Evolutionary conservation across 2,329 filamentous ascomycete species (phyloP).

Genomic region (Neofusicoccum laricinum): DNA sequence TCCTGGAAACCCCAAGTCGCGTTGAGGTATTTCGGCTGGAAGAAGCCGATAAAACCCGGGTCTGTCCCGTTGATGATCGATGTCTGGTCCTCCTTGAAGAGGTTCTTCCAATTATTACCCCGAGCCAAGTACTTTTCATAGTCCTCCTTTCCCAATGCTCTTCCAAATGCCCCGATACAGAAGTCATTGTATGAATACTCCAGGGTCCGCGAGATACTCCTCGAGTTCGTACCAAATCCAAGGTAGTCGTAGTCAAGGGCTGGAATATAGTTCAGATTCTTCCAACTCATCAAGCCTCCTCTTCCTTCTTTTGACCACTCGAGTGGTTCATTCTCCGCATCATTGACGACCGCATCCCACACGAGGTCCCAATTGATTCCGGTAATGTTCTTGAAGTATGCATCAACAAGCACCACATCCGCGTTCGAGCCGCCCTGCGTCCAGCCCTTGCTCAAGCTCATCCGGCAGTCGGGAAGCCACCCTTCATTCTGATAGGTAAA

Average conservation of each 20-base stretch:
- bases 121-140: slow-evolving; percentile 56
- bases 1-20: slow-evolving; percentile 67
- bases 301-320: slow-evolving; percentile 39
- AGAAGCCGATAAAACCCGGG: slow-evolving; percentile 67
- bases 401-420: slow-evolving; percentile 68
- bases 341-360: slow-evolving; percentile 37
- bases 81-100: slow-evolving; percentile 50
- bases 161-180: slow-evolving; percentile 62
- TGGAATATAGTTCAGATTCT: slow-evolving; percentile 36
- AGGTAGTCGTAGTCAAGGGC: slow-evolving; percentile 41
- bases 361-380: slow-evolving; percentile 39
- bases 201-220: slow-evolving; percentile 40
- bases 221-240: slow-evolving; percentile 41
- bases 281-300: slow-evolving; percentile 37
- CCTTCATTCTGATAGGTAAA: slow-evolving; percentile 71
- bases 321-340: slow-evolving; percentile 38
- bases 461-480: slow-evolving; percentile 73
- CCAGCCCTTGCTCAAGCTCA: slow-evolving; percentile 71
- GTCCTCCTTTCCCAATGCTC: slow-evolving; percentile 54
- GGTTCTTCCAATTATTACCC: slow-evolving; percentile 65
- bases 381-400: slow-evolving; percentile 64
- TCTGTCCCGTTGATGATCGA: slow-evolving; percentile 45
- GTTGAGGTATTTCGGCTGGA: slow-evolving; percentile 67
- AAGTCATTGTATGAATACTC: slow-evolving; percentile 47
- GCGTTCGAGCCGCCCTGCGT: slow-evolving; percentile 77